phyloP scores from a whole-genome alignment of 1,284 basidiomycete genomes.

The Ceratobasidium sp. region DNA sequence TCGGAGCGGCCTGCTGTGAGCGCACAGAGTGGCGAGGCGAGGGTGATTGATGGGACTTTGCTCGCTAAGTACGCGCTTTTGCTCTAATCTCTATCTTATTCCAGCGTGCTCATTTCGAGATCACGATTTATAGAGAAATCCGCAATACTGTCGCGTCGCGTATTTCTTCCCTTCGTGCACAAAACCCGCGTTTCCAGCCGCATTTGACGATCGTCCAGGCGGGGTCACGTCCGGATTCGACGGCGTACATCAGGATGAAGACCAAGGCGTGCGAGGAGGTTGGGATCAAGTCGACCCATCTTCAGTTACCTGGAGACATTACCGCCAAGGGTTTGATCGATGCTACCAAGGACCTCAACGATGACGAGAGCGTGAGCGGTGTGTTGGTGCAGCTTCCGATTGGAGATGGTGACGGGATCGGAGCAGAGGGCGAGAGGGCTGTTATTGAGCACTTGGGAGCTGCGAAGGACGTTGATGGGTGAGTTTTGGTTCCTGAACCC shows the following conservation, averaged over 20 bases:
- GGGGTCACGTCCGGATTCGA: conserved; percentile 89
- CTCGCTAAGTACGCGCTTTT: conserved; percentile 81
- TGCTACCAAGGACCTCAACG: conserved; percentile 84
- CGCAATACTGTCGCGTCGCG: conserved; percentile 75
- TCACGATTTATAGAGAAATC: conserved; percentile 55
- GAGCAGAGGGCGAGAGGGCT: conserved; percentile 83
- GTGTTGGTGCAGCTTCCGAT: conserved; percentile 98
- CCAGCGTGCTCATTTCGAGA: conserved; percentile 37
- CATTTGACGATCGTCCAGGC: conserved; percentile 95
- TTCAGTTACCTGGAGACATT: conserved; percentile 76
- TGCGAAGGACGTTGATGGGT: conserved; percentile 98
- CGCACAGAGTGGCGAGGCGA: conserved; percentile 51
- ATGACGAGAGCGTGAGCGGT: conserved; percentile 84
- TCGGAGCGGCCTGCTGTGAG: conserved; percentile 4
- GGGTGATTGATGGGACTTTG: conserved; percentile 87
- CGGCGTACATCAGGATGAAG: conserved; percentile 98
- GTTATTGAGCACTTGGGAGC: conserved; percentile 96
- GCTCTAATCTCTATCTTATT: conserved; percentile 15
- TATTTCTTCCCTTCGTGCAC: conserved; percentile 69
- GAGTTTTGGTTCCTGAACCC: conserved; percentile 47
- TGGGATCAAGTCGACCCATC: conserved; percentile 89
- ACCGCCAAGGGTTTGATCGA: conserved; percentile 82
- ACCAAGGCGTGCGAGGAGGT: conserved; percentile 94
- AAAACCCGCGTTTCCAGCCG: conserved; percentile 86
- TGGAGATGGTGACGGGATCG: conserved; percentile 85